phyloP scores from a whole-genome alignment of 208 protist genomes.

The Balamuthia mandrillaris region DNA sequence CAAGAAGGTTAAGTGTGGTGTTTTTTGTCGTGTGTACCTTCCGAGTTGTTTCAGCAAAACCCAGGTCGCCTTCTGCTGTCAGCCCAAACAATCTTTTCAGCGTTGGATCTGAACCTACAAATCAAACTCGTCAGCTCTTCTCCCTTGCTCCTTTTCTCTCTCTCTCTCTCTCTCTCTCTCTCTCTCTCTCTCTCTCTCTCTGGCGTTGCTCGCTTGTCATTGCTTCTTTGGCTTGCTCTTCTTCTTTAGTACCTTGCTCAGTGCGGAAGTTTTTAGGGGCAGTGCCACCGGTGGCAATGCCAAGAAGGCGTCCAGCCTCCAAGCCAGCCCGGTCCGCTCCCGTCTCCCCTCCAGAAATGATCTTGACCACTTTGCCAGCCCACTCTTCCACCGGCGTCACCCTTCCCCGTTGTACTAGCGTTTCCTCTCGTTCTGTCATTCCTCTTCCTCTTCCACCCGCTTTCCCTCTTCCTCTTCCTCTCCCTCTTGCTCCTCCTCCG shows the following conservation, averaged over 20 bases:
- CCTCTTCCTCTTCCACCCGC: too few relatives aligned
- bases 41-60: not conserved
- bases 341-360: slow-evolving; percentile 29
- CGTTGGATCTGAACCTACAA: not conserved
- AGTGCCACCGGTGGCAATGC: slow-evolving; percentile 11
- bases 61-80: not conserved
- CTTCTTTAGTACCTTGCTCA: not conserved
- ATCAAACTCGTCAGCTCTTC: too few relatives aligned
- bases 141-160: too few relatives aligned
- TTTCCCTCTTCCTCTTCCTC: too few relatives aligned
- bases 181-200: too few relatives aligned
- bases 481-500: too few relatives aligned
- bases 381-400: not conserved
- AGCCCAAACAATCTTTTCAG: not conserved
- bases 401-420: not conserved
- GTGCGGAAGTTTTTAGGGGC: slow-evolving; percentile 11
- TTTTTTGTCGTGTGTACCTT: not conserved
- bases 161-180: too few relatives aligned
- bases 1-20: too few relatives aligned
- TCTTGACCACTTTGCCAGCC: slow-evolving; percentile 17
- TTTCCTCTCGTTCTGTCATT: too few relatives aligned
- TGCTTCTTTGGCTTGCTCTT: too few relatives aligned
- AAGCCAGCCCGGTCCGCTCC: slow-evolving; percentile 27
- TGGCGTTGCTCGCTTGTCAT: too few relatives aligned
- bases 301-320: slow-evolving; percentile 10